Evolutionary conservation across 495 filamentous ascomycete genomes (phyloP), one percentile per base, ranked within the genome.

Genomic region (Neurospora sp.): DNA sequence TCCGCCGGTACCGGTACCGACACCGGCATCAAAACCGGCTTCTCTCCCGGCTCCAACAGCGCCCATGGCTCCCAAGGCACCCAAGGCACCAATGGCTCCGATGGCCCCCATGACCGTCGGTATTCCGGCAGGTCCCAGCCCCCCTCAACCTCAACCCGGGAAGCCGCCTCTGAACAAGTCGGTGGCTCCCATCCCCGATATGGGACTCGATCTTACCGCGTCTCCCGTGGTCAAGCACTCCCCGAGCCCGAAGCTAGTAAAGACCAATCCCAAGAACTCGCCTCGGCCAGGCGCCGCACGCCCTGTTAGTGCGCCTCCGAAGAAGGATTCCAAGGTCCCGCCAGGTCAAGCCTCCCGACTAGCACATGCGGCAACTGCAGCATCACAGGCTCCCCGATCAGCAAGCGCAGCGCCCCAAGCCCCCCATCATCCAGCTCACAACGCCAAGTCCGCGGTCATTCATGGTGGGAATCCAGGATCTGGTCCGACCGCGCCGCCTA

Each of bases 161-260:
- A 81, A 78, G 71, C 78, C 79, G 37, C 80, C 54, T 66, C 54
- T 82, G 60, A 76, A 31, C 39, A 87, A 82, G 74, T 79, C 83
- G 3, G 81, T 83, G 35, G 84, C 84, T 12, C 85, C 85, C 2
- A 85, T 87, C 74, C 83, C 85, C 18, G 82, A 85, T 72, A 86
- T 86, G 84, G 82, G 83, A 16, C 79, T 84, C 71, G 81, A 83
- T 20, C 73, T 81, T 31, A 71, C 75, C 37, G 69, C 69, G 1
- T 77, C 75, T 62, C 76, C 78, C 46, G 75, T 77, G 62, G 44
- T 76, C 20, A 69, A 71, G 16, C 70, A 69, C 27, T 73, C 72
- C 1, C 78, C 76, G 27, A 76, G 54, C 72, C 79, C 78, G 10
- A 78, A 75, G 71, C 42, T 70, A 12, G 31, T 69, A 23, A 78